Evolutionary conservation across 768 basidiomycete genomes (phyloP).

Genomic region (Leccinum longicurvipes): DNA sequence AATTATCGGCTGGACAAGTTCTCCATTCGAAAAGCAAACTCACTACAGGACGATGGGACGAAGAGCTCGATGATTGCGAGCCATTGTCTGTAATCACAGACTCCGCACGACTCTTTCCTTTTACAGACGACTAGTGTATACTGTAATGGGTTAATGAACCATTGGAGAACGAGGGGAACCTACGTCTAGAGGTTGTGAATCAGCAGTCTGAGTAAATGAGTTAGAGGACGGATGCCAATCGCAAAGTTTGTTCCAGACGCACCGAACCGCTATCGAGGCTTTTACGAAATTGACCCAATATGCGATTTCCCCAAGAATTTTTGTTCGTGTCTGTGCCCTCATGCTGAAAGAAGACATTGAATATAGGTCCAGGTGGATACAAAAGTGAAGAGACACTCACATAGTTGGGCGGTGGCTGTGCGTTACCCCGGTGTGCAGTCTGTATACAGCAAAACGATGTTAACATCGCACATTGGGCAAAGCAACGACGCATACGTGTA

Average conservation of each 20-base stretch:
- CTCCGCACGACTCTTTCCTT: neutral
- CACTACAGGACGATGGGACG: neutral
- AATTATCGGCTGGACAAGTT: neutral
- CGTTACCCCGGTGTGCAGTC: neutral
- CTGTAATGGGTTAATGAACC: neutral
- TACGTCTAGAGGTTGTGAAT: slow-evolving; percentile 3
- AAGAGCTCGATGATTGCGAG: neutral
- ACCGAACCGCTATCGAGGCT: neutral
- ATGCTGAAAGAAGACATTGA: neutral
- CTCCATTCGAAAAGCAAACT: neutral
- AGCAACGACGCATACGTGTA: neutral
- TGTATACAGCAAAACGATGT: neutral
- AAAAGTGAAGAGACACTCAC: neutral
- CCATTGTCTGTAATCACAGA: neutral
- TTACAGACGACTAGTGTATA: slow-evolving; percentile 3
- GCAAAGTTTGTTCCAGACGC: neutral
- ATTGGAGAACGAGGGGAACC: neutral
- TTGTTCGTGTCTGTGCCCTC: neutral
- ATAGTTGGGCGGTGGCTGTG: neutral
- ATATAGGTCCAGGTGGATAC: neutral
- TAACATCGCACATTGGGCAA: neutral
- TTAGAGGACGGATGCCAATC: neutral
- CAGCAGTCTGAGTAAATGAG: neutral
- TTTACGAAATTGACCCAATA: neutral
- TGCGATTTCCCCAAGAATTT: neutral